Evolutionary conservation across 371 early-diverging fungal species (phyloP).

Genomic region (Mitosporidium daphniae): DNA sequence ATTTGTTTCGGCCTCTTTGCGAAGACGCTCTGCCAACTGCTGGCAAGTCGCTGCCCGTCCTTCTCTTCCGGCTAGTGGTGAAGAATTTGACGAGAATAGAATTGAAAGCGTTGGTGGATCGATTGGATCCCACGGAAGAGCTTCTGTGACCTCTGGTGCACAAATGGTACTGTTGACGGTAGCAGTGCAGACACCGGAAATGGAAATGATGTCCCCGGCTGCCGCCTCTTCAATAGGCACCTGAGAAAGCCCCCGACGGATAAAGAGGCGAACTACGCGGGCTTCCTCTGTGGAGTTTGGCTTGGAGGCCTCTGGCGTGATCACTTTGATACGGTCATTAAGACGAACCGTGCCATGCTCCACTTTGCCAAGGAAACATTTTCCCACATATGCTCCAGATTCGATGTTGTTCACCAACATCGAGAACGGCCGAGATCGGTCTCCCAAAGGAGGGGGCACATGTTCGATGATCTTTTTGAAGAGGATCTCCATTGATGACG

Average conservation of each 20-base stretch:
- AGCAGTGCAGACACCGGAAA: slow-evolving; percentile 22
- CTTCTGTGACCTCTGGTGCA: slow-evolving; percentile 11
- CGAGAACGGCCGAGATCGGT: slow-evolving; percentile 16
- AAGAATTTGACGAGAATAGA: slow-evolving; percentile 32
- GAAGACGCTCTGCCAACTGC: slow-evolving; percentile 23
- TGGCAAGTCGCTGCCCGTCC: slow-evolving; percentile 24
- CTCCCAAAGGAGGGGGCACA: slow-evolving; percentile 19
- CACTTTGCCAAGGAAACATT: slow-evolving; percentile 26
- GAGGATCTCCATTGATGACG: too few relatives aligned
- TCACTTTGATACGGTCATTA: slow-evolving; percentile 21
- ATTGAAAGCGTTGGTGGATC: slow-evolving; percentile 41
- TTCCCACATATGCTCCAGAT: slow-evolving; percentile 27
- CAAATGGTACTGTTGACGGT: slow-evolving; percentile 32
- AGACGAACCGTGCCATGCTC: slow-evolving; percentile 18
- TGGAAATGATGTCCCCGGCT: slow-evolving; percentile 34
- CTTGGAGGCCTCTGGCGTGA: slow-evolving; percentile 17
- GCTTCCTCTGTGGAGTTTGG: slow-evolving; percentile 15
- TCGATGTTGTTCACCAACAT: slow-evolving; percentile 44
- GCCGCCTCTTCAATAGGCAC: slow-evolving; percentile 22
- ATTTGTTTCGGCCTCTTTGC: slow-evolving; percentile 29
- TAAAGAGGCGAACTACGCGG: slow-evolving; percentile 21
- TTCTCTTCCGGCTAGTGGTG: slow-evolving; percentile 30
- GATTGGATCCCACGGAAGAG: slow-evolving; percentile 21
- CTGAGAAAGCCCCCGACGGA: slow-evolving; percentile 22
- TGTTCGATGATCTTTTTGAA: slow-evolving; percentile 20